A percentile compares a stretch with the other conserved stretches of the same genome.
These are phyloP conservation scores for Pseudogymnoascus sp. DNA, from an alignment of 2,329 filamentous ascomycete species.

Conservation along the genomic window DNA sequence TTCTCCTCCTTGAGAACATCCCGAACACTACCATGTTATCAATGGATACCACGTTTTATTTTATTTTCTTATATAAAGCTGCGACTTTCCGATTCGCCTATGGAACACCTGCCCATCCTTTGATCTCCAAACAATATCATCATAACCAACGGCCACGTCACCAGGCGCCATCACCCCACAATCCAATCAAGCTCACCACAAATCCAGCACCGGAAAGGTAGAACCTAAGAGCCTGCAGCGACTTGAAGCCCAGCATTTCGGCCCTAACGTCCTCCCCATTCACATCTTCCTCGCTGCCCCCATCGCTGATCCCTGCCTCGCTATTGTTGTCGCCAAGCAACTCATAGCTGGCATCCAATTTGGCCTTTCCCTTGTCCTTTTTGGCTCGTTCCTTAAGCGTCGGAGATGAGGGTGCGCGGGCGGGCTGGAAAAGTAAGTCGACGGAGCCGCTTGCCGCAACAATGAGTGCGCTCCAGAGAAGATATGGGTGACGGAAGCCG, in stretches of 20 bases:
- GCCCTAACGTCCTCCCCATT: slow-evolving; percentile 55
- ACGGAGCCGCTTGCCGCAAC: slow-evolving; percentile 44
- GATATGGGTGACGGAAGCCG: slow-evolving; percentile 73
- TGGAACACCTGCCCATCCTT: slow-evolving; percentile 6
- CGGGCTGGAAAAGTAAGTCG: slow-evolving; percentile 22
- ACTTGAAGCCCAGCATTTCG: slow-evolving; percentile 46
- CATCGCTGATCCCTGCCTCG: slow-evolving; percentile 37
- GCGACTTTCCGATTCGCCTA: slow-evolving; percentile 3
- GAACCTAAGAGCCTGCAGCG: slow-evolving; percentile 46
- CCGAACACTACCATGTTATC: not conserved
- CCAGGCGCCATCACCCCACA: slow-evolving; percentile 53
- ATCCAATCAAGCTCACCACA: slow-evolving; percentile 51
- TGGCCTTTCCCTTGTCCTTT: slow-evolving; percentile 20
- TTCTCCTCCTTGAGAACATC: not conserved
- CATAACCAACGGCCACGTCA: not conserved
- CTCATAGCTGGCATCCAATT: slow-evolving; percentile 65
- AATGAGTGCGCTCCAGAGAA: slow-evolving; percentile 73
- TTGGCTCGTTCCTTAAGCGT: slow-evolving; percentile 26
- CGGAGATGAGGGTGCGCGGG: slow-evolving; percentile 18
- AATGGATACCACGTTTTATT: not conserved
- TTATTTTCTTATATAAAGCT: slow-evolving; percentile 6
- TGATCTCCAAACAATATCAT: slow-evolving; percentile 4
- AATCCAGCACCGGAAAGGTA: slow-evolving; percentile 48
- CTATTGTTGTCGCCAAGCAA: slow-evolving; percentile 49
- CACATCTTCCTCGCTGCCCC: slow-evolving; percentile 39